phyloP scores from a whole-genome alignment of 306 rosid genomes.

The Lathyrus sativus region DNA sequence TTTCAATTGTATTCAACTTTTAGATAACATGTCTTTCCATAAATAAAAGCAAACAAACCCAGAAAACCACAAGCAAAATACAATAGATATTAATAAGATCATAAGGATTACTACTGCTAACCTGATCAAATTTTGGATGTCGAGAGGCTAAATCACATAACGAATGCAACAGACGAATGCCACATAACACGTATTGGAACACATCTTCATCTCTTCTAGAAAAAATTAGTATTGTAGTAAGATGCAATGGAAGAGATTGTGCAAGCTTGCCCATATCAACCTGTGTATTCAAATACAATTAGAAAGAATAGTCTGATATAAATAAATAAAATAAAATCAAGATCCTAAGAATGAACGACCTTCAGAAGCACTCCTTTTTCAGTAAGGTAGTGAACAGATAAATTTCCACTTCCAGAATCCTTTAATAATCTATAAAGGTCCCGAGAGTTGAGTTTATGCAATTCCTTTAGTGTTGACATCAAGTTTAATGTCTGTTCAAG shows the following conservation, averaged over 20 bases:
- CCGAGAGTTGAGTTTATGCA: slow-evolving; percentile 64
- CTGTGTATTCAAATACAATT: slow-evolving; percentile 61
- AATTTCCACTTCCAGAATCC: slow-evolving; percentile 80
- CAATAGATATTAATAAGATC: slow-evolving; percentile 9
- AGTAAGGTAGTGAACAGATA: slow-evolving; percentile 59
- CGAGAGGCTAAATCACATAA: slow-evolving; percentile 89
- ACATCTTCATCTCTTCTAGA: slow-evolving; percentile 63
- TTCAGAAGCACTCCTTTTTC: slow-evolving; percentile 51
- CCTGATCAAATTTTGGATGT: slow-evolving; percentile 86
- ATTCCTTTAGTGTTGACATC: slow-evolving; percentile 64
- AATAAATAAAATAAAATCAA: slow-evolving; percentile 31
- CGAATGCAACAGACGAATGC: slow-evolving; percentile 85
- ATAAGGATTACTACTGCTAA: slow-evolving; percentile 34
- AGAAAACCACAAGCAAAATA: slow-evolving; percentile 34
- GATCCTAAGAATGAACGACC: slow-evolving; percentile 51
- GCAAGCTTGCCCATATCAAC: slow-evolving; percentile 87
- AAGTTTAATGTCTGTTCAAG: slow-evolving; percentile 68
- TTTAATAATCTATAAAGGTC: slow-evolving; percentile 71
- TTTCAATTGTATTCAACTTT: slow-evolving; percentile 21
- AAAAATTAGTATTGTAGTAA: slow-evolving; percentile 63
- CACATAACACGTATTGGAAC: slow-evolving; percentile 68
- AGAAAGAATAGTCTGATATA: slow-evolving; percentile 34
- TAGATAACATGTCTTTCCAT: slow-evolving; percentile 20
- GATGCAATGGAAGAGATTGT: slow-evolving; percentile 84
- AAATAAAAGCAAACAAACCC: slow-evolving; percentile 6